These are phyloP conservation scores for Elongisporangium senticosum DNA, from an alignment of 352 stramenopile species.

Conservation along the genomic window DNA sequence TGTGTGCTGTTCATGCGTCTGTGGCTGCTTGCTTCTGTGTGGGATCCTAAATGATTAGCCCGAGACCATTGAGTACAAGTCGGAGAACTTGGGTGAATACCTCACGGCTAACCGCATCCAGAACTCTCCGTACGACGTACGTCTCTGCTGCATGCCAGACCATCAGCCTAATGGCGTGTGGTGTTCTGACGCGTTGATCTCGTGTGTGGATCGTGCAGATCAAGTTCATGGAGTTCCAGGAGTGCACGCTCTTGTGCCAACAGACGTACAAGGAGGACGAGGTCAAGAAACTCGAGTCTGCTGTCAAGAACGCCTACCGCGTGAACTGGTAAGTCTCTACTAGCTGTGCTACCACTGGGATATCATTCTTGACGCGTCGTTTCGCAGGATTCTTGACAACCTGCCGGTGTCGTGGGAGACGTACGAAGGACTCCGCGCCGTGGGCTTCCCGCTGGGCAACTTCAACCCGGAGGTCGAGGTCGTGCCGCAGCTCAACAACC, in stretches of 20 bases:
- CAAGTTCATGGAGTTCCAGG: constrained; percentile 76
- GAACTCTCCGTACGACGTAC: constrained; percentile 94
- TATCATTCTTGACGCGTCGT: neutral
- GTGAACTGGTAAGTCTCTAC: constrained; percentile 89
- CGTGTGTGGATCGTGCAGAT: constrained; percentile 38
- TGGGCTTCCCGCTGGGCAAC: constrained; percentile 86
- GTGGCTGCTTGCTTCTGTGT: constrained; percentile 3
- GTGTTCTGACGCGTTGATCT: neutral
- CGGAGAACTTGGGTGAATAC: constrained; percentile 99
- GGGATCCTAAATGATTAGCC: constrained; percentile 32
- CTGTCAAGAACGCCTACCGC: constrained; percentile 96
- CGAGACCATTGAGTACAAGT: constrained; percentile 92
- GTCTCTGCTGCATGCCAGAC: neutral
- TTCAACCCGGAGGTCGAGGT: constrained; percentile 90
- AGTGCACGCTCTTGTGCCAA: constrained; percentile 70
- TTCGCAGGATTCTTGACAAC: constrained; percentile 96
- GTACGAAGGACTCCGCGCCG: constrained; percentile 52
- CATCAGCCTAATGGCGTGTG: neutral
- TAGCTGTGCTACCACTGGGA: constrained; percentile 1
- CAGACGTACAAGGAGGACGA: constrained; percentile 91
- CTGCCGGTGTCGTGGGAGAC: constrained; percentile 86
- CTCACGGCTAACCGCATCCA: constrained; percentile 98
- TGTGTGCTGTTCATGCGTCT: neutral
- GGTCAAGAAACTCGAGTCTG: constrained; percentile 87
- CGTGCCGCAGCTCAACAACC: constrained; percentile 95